phyloP scores from a whole-genome alignment of 768 basidiomycete genomes.

The Trametes cinnabarina region DNA sequence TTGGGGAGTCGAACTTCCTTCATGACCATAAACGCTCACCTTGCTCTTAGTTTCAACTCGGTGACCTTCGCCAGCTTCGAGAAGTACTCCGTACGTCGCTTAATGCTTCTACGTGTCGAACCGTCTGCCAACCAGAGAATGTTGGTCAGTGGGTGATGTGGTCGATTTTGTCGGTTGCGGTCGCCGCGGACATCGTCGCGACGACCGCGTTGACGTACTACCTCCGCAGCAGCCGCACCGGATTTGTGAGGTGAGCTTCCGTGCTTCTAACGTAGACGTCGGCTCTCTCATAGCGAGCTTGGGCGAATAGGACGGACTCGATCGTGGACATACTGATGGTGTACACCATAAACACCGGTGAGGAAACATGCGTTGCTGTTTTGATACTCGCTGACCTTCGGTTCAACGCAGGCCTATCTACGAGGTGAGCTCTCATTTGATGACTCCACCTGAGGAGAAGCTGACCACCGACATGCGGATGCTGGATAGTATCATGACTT shows the following conservation, averaged over 20 bases:
- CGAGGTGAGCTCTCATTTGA: no score
- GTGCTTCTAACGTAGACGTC: no score
- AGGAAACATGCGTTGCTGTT: not conserved
- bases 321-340: not conserved
- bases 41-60: no score
- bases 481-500: no score
- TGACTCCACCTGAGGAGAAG: no score
- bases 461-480: no score
- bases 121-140: not conserved
- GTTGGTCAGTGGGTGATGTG: slow-evolving; percentile 5
- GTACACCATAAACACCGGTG: not conserved
- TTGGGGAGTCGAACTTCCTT: no score
- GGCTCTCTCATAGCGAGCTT: no score
- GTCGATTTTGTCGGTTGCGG: not conserved
- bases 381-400: not conserved
- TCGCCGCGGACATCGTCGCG: slow-evolving; percentile 1
- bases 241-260: not conserved
- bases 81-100: not conserved
- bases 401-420: no score
- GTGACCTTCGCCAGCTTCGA: not conserved
- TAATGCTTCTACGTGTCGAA: not conserved
- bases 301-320: not conserved
- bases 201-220: slow-evolving; percentile 3
- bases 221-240: slow-evolving; percentile 6
- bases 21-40: no score